These are phyloP conservation scores for Wickerhamiella domercqiae DNA, from an alignment of 805 yeast genomes.

Conservation along the genomic window DNA sequence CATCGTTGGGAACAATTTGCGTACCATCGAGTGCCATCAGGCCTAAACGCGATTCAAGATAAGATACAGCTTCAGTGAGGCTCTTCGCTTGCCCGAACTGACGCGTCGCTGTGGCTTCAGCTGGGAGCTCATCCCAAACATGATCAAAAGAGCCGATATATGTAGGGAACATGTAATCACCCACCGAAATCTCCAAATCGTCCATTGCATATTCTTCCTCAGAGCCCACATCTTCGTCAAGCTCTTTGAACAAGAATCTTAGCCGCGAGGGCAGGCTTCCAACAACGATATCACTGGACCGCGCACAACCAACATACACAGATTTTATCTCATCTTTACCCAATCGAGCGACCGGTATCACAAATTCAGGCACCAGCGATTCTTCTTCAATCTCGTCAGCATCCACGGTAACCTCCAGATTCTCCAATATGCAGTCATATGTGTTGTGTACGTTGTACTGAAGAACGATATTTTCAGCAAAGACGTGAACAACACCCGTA, in stretches of 20 bases:
- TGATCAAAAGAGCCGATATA: constrained; percentile 56
- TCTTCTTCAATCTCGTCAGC: constrained; percentile 38
- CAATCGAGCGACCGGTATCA: constrained; percentile 57
- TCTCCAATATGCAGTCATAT: constrained; percentile 59
- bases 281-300: constrained; percentile 33
- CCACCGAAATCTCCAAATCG: constrained; percentile 54
- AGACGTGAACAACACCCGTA: constrained; percentile 67
- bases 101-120: constrained; percentile 50
- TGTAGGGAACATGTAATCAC: constrained; percentile 69
- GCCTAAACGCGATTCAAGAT: constrained; percentile 37
- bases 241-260: constrained; percentile 65
- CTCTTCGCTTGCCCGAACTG: constrained; percentile 36
- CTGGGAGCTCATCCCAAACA: constrained; percentile 53
- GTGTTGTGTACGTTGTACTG: constrained; percentile 82
- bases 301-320: constrained; percentile 60
- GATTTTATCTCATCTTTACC: constrained; percentile 58
- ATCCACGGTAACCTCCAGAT: constrained; percentile 41
- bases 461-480: constrained; percentile 52
- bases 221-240: constrained; percentile 65
- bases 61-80: constrained; percentile 42
- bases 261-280: constrained; percentile 49
- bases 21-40: constrained; percentile 63
- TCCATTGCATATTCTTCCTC: constrained; percentile 89
- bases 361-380: constrained; percentile 50
- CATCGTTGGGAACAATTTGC: constrained; percentile 40